Evolutionary conservation across 352 stramenopile species (phyloP).

Genomic region (Pythium dissotocum): DNA sequence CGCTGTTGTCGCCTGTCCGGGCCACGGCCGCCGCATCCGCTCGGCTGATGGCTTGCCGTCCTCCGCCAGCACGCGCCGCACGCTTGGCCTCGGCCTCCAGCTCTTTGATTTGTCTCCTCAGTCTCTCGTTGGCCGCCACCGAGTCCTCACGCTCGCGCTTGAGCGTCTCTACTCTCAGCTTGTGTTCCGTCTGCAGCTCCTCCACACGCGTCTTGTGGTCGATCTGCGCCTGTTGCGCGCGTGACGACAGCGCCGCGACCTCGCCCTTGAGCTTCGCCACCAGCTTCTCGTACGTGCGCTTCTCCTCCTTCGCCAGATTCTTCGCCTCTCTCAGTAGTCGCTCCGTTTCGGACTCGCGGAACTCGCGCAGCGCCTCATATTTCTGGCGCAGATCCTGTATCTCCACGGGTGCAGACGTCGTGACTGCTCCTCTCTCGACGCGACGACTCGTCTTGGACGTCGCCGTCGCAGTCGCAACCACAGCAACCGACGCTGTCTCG

Average conservation of each 20-base stretch:
- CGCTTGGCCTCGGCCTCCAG: conserved; percentile 9
- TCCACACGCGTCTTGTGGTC: conserved; percentile 51
- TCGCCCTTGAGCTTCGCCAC: conserved; percentile 73
- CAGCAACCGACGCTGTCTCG: background rate
- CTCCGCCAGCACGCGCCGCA: background rate
- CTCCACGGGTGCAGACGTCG: background rate
- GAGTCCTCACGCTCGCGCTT: conserved; percentile 27
- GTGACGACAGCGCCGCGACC: conserved; percentile 53
- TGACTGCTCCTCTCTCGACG: conserved; percentile 16
- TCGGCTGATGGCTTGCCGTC: conserved; percentile 14
- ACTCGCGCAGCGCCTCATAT: conserved; percentile 51
- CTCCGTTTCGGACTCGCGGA: conserved; percentile 67
- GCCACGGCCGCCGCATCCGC: conserved; percentile 8
- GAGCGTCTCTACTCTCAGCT: conserved; percentile 31
- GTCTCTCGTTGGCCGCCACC: conserved; percentile 14
- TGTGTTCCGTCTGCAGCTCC: conserved; percentile 47
- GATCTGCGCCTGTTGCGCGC: conserved; percentile 47
- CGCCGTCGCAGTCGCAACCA: conserved; percentile 7
- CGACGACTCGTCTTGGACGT: conserved; percentile 3
- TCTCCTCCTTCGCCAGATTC: conserved; percentile 58
- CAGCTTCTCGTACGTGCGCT: conserved; percentile 72
- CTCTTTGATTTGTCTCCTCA: conserved; percentile 28
- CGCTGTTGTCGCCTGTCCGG: conserved; percentile 33
- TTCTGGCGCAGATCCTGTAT: conserved; percentile 36
- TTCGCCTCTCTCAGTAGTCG: conserved; percentile 63